Evolutionary conservation across 257 asterid genomes (phyloP).

Genomic region (Gentiana straminea): DNA sequence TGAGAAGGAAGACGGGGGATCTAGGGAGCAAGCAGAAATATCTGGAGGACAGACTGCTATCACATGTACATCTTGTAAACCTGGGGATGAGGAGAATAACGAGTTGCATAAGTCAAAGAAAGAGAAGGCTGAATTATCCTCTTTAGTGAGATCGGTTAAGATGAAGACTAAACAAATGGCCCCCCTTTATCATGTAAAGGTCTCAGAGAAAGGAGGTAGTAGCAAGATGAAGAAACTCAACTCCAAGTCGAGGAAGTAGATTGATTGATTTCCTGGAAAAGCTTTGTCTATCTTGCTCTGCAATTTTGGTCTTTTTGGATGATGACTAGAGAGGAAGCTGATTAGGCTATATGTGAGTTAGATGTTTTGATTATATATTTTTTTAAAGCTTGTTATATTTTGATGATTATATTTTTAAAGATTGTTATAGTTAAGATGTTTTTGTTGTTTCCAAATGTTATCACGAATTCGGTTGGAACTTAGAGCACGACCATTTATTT

Average conservation of each 20-base stretch:
- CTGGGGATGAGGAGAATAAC: conserved; percentile 11
- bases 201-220: neutral
- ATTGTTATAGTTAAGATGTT: no score
- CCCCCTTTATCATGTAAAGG: conserved; percentile 13
- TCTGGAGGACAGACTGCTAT: neutral
- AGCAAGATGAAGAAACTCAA: conserved; percentile 5
- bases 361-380: no score
- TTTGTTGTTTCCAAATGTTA: no score
- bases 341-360: no score
- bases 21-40: conserved; percentile 4
- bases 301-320: no score
- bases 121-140: conserved; percentile 38
- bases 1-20: conserved; percentile 9
- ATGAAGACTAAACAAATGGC: conserved; percentile 43
- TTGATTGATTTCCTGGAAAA: no score
- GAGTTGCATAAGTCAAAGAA: conserved; percentile 15
- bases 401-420: no score
- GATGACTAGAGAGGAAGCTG: no score
- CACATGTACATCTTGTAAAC: neutral
- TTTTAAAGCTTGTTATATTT: no score
- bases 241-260: conserved; percentile 11
- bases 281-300: no score
- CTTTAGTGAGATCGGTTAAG: conserved; percentile 39
- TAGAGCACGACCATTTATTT: no score
- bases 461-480: no score